These are phyloP conservation scores for Saposhnikovia divaricata DNA, from an alignment of 129 eudicot species.

Conservation along the genomic window DNA sequence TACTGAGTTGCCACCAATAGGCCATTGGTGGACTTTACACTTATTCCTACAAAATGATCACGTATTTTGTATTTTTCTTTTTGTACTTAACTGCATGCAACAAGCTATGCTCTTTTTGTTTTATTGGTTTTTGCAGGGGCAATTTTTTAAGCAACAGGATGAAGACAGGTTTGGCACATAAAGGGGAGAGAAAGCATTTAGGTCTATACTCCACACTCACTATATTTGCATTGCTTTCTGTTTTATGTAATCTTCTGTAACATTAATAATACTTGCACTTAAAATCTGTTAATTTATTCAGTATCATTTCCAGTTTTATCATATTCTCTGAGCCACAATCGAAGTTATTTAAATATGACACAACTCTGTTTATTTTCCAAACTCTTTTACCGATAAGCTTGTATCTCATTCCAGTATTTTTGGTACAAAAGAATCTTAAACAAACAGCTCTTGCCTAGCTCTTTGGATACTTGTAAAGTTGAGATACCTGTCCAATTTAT, in stretches of 20 bases:
- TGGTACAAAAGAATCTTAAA: not conserved
- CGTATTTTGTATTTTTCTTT: not conserved
- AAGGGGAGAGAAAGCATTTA: conserved; percentile 14
- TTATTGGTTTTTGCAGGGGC: conserved; percentile 32
- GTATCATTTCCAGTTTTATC: not conserved
- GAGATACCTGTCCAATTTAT: not conserved
- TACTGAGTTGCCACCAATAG: conserved; percentile 74
- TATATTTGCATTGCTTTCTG: not conserved
- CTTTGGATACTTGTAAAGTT: not conserved
- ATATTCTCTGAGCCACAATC: too few relatives aligned
- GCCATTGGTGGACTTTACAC: conserved; percentile 20
- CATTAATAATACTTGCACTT: not conserved
- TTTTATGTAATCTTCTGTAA: not conserved
- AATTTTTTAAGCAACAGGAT: conserved; percentile 51
- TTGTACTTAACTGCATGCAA: not conserved
- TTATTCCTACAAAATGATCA: not conserved
- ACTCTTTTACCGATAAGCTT: not conserved
- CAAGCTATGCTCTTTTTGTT: not conserved
- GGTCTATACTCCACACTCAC: conserved; percentile 4
- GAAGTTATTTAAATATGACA: too few relatives aligned
- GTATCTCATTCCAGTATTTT: not conserved
- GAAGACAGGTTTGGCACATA: conserved; percentile 55
- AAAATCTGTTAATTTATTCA: not conserved
- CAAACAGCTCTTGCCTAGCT: not conserved
- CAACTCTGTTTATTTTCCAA: not conserved